A percentile compares a stretch with the other conserved stretches of the same genome.
phyloP scores from a whole-genome alignment of 73 alveolate species.

The Blepharisma japonicum region DNA sequence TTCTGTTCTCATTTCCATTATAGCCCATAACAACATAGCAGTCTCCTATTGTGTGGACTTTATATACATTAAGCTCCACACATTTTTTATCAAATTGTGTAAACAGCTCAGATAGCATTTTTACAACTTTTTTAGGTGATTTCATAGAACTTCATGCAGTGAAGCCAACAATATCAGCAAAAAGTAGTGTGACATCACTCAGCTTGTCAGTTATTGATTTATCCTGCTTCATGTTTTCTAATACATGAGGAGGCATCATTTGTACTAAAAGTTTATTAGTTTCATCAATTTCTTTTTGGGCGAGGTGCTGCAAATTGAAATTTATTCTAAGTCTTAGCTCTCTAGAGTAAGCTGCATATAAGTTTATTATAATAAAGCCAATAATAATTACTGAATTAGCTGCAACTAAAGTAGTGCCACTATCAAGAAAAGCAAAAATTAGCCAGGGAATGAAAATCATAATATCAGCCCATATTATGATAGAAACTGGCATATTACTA shows the following conservation, averaged over 20 bases:
- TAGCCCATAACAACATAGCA: slow-evolving; percentile 77
- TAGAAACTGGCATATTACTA: slow-evolving; percentile 4
- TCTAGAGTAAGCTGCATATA: neutral
- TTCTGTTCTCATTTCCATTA: slow-evolving; percentile 63
- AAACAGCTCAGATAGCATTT: slow-evolving; percentile 84
- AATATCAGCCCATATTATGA: neutral
- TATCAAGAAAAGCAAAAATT: too few relatives aligned
- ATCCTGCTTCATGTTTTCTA: slow-evolving; percentile 56
- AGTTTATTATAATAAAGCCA: neutral
- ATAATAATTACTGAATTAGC: neutral
- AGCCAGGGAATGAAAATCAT: slow-evolving; percentile 13
- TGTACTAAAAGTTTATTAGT: slow-evolving; percentile 62
- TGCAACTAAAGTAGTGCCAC: neutral
- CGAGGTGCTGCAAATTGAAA: slow-evolving; percentile 44
- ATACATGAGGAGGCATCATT: slow-evolving; percentile 70
- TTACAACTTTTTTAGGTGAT: slow-evolving; percentile 91
- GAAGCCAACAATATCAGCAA: slow-evolving; percentile 88
- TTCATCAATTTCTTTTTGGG: slow-evolving; percentile 47
- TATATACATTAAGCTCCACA: slow-evolving; percentile 73
- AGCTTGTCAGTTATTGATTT: slow-evolving; percentile 76
- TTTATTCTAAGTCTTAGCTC: slow-evolving; percentile 4
- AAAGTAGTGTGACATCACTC: slow-evolving; percentile 87
- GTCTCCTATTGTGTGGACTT: slow-evolving; percentile 76
- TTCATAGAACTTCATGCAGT: slow-evolving; percentile 73
- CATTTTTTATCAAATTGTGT: slow-evolving; percentile 92